Percentiles rank a stretch among this genome's conserved stretches.
Conservation (phyloP, 2,329 filamentous ascomycete genomes). For the Emergomyces pasteurianus region DNA sequence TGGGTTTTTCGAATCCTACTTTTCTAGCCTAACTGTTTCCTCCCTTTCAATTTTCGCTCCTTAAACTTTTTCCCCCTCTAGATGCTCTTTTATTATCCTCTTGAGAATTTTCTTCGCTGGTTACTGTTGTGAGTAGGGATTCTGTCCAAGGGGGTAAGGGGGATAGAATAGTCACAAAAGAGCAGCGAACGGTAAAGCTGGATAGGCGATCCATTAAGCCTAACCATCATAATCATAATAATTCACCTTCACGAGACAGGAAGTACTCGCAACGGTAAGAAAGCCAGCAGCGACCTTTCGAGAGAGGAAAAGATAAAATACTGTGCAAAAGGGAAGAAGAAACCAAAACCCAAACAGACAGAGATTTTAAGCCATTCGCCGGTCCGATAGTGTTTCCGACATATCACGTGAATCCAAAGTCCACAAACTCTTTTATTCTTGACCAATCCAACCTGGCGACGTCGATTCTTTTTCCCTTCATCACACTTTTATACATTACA, state of each 20-base stretch:
- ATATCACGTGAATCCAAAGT: background rate
- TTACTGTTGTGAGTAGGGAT: background rate
- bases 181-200: background rate
- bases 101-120: background rate
- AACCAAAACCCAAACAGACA: background rate
- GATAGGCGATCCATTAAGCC: background rate
- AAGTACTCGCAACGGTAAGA: background rate
- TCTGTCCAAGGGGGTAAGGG: background rate
- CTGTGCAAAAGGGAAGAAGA: background rate
- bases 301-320: background rate
- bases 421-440: too few species aligned
- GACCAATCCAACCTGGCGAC: too few species aligned
- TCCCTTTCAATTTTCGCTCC: background rate
- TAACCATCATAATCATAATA: background rate
- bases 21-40: background rate
- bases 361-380: background rate
- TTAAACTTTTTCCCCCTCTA: background rate
- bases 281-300: too few species aligned
- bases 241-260: background rate
- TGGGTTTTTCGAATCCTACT: conserved; percentile 14
- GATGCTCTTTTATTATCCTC: background rate
- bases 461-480: conserved; percentile 13
- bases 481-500: conserved; percentile 29
- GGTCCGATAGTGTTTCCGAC: background rate
- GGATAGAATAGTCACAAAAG: background rate